These are phyloP conservation scores for Parastagonospora nodorum DNA, from an alignment of 2,329 filamentous ascomycete species.

Conservation along the genomic window DNA sequence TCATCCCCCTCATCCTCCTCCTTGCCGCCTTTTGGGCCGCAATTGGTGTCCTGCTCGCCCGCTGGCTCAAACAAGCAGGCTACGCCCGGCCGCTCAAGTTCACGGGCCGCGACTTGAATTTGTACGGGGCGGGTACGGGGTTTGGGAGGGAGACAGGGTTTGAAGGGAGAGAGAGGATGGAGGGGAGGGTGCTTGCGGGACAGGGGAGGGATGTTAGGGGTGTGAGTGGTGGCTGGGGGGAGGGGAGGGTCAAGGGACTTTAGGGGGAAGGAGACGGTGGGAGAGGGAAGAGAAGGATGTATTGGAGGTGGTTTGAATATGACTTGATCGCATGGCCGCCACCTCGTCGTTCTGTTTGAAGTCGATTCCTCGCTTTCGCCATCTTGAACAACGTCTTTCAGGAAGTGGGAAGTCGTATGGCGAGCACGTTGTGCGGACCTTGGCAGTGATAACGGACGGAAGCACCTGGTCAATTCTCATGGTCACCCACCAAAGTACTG, in stretches of 20 bases:
- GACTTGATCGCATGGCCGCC: too few relatives aligned
- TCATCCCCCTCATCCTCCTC: slow-evolving; percentile 21
- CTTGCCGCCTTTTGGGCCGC: slow-evolving; percentile 21
- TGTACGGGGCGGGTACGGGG: slow-evolving; percentile 13
- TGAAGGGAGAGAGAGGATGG: background rate
- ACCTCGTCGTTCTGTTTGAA: too few relatives aligned
- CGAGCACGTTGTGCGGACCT: too few relatives aligned
- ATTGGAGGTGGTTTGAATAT: too few relatives aligned
- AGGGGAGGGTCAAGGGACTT: slow-evolving; percentile 23
- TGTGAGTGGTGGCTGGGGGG: slow-evolving; percentile 15
- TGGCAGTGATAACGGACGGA: too few relatives aligned
- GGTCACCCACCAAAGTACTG: too few relatives aligned
- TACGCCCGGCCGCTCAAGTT: slow-evolving; percentile 17
- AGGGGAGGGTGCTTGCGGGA: background rate
- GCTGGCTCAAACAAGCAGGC: slow-evolving; percentile 24
- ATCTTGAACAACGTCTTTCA: too few relatives aligned
- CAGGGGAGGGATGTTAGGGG: slow-evolving; percentile 6
- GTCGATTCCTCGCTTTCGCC: too few relatives aligned
- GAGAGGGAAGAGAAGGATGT: too few relatives aligned
- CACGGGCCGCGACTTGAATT: slow-evolving; percentile 6
- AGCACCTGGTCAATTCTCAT: too few relatives aligned
- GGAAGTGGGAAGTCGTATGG: too few relatives aligned
- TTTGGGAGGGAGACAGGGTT: slow-evolving; percentile 9
- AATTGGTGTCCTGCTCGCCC: slow-evolving; percentile 22
- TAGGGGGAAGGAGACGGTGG: background rate